Percentiles rank a stretch among this genome's conserved stretches.
These are phyloP conservation scores for Acmispon strigosus DNA, from an alignment of 306 rosid species.

Conservation along the genomic window DNA sequence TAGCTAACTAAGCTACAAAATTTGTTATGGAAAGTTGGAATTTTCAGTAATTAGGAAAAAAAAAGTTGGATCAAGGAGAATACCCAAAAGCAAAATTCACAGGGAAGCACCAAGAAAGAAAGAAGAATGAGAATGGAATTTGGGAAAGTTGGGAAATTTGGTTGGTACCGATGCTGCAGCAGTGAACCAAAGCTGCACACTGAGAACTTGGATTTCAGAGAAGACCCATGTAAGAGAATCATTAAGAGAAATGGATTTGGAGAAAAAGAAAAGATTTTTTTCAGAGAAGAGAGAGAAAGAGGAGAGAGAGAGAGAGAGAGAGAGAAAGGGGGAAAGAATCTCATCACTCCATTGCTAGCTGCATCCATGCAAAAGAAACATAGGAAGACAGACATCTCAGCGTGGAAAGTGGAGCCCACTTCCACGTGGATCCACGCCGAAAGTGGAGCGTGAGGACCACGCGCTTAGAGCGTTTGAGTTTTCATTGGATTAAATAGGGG, in stretches of 20 bases:
- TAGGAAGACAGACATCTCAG: not conserved
- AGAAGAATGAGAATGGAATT: not conserved
- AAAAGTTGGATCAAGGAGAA: slow-evolving; percentile 10
- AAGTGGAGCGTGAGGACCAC: slow-evolving; percentile 12
- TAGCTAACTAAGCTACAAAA: not conserved
- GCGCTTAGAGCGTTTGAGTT: not conserved
- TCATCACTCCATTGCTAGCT: not conserved
- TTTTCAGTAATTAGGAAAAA: not conserved
- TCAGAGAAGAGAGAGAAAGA: slow-evolving; percentile 16
- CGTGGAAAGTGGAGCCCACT: slow-evolving; percentile 29
- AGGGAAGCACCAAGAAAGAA: not conserved
- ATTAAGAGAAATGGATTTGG: slow-evolving; percentile 20
- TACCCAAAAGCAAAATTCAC: not conserved
- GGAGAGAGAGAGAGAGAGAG: not conserved
- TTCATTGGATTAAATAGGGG: not conserved
- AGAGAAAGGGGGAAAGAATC: slow-evolving; percentile 28
- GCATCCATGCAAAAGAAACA: slow-evolving; percentile 38
- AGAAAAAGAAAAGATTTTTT: slow-evolving; percentile 6
- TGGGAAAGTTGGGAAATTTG: slow-evolving; percentile 9
- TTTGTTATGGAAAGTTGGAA: not conserved
- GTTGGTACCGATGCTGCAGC: slow-evolving; percentile 23
- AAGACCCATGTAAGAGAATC: slow-evolving; percentile 36
- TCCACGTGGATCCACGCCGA: not conserved
- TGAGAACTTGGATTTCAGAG: slow-evolving; percentile 34
- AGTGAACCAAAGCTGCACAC: slow-evolving; percentile 21